These are phyloP conservation scores for Ustilago esculenta DNA, from an alignment of 1,284 basidiomycete genomes.

Conservation along the genomic window DNA sequence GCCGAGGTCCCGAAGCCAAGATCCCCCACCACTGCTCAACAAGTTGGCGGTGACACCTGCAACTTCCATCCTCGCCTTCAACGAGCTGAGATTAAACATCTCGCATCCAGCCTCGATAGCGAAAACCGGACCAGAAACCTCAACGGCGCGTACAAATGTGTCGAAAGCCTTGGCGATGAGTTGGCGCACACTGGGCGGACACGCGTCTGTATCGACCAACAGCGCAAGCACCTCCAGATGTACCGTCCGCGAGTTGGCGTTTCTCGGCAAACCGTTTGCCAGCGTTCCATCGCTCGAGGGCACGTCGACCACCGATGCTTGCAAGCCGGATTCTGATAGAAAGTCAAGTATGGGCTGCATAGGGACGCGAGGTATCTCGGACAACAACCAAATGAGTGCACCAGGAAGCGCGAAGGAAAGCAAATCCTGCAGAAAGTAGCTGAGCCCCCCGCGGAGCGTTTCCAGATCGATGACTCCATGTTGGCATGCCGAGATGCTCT, in stretches of 20 bases:
- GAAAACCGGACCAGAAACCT: neutral
- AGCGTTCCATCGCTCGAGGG: constrained; percentile 25
- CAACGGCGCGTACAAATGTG: constrained; percentile 10
- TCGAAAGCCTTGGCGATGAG: constrained; percentile 16
- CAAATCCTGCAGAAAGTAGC: constrained; percentile 71
- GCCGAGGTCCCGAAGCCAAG: constrained; percentile 10
- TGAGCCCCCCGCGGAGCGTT: constrained; percentile 70
- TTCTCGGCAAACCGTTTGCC: constrained; percentile 27
- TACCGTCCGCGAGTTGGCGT: constrained; percentile 25
- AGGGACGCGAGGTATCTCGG: constrained; percentile 28
- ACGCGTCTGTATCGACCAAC: constrained; percentile 34
- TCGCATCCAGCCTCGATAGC: constrained; percentile 18
- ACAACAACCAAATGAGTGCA: constrained; percentile 64
- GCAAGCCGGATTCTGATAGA: constrained; percentile 11
- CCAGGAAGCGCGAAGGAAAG: constrained; percentile 71
- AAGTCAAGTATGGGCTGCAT: constrained; percentile 23
- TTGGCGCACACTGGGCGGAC: constrained; percentile 23
- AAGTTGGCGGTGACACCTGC: constrained; percentile 11
- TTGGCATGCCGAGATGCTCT: constrained; percentile 69
- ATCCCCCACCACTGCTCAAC: constrained; percentile 2
- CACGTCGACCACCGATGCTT: constrained; percentile 20
- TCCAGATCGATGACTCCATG: constrained; percentile 70
- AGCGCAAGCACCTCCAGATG: constrained; percentile 32
- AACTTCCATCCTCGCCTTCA: constrained; percentile 31
- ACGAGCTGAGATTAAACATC: constrained; percentile 18